Percentiles rank a stretch among this genome's conserved stretches.
Conservation (phyloP, 1,284 basidiomycete genomes). For the Cryptococcus wingfieldii region DNA sequence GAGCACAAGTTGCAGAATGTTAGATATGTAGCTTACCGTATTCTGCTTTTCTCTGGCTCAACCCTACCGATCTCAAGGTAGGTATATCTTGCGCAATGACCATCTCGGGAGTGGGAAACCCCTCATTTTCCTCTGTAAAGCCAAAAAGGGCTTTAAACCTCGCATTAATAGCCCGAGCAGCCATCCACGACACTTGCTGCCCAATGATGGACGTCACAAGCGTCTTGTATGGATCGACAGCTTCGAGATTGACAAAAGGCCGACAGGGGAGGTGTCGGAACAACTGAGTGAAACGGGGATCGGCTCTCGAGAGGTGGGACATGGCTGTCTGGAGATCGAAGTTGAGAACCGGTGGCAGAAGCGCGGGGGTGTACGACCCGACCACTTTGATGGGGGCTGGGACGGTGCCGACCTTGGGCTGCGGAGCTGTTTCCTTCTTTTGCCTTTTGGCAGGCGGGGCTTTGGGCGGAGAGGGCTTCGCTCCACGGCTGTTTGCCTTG, state of each 20-base stretch:
- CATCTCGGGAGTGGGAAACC: conserved; percentile 66
- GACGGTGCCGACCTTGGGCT: neutral
- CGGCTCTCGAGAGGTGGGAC: conserved; percentile 62
- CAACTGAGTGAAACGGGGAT: conserved; percentile 66
- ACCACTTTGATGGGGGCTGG: neutral
- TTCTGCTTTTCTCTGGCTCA: conserved; percentile 77
- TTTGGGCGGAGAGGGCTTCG: neutral
- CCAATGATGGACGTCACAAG: conserved; percentile 68
- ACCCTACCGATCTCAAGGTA: conserved; percentile 63
- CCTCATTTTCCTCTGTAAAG: conserved; percentile 41
- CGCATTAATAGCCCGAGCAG: conserved; percentile 79
- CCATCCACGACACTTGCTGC: conserved; percentile 88
- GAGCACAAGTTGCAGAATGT: neutral
- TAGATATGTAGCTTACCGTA: conserved; percentile 58
- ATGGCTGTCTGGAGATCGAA: conserved; percentile 73
- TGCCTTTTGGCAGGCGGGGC: neutral
- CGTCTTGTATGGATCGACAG: conserved; percentile 52
- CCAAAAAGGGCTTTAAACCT: conserved; percentile 73
- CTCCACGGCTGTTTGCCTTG: neutral
- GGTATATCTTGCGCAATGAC: conserved; percentile 60
- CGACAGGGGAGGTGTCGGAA: conserved; percentile 51
- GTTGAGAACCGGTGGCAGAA: conserved; percentile 50
- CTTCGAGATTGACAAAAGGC: conserved; percentile 26
- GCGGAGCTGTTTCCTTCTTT: neutral
- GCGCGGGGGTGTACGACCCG: neutral